Evolutionary conservation across 2,329 filamentous ascomycete species (phyloP).

Genomic region (Fusarium mangiferae): DNA sequence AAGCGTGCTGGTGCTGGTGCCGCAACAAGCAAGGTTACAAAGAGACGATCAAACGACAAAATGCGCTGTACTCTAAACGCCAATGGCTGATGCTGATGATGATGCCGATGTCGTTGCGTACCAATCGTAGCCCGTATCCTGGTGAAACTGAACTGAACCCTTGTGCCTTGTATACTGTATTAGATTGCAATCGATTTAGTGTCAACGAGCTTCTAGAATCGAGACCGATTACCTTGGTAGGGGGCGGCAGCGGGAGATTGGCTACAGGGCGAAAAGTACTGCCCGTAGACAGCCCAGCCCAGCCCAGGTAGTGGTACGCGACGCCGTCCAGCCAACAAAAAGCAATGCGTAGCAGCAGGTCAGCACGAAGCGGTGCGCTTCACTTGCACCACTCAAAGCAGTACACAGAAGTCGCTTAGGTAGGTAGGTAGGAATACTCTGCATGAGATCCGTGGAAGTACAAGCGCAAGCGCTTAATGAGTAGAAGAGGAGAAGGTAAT

Average conservation of each 20-base stretch:
- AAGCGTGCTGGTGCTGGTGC: neutral
- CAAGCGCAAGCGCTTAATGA: neutral
- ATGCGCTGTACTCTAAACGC: slow-evolving; percentile 1
- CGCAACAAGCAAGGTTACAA: neutral
- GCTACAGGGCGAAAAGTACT: neutral
- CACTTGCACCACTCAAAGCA: neutral
- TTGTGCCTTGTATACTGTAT: slow-evolving; percentile 14
- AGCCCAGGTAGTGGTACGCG: neutral
- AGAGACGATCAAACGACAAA: neutral
- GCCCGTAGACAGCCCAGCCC: neutral
- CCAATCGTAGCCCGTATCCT: neutral
- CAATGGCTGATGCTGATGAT: neutral
- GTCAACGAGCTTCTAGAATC: slow-evolving; percentile 1
- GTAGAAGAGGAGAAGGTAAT: slow-evolving; percentile 2
- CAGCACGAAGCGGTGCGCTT: neutral
- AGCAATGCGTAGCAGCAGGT: slow-evolving; percentile 16
- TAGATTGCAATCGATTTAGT: slow-evolving; percentile 10
- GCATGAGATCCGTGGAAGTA: neutral
- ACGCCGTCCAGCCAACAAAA: slow-evolving; percentile 20
- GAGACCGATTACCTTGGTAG: neutral
- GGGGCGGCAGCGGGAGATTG: slow-evolving; percentile 17
- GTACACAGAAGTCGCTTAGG: neutral
- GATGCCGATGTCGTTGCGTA: neutral
- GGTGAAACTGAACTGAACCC: slow-evolving; percentile 18
- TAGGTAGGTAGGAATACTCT: neutral